phyloP scores from a whole-genome alignment of 345 rosid genomes.

The Syzygium jambos region DNA sequence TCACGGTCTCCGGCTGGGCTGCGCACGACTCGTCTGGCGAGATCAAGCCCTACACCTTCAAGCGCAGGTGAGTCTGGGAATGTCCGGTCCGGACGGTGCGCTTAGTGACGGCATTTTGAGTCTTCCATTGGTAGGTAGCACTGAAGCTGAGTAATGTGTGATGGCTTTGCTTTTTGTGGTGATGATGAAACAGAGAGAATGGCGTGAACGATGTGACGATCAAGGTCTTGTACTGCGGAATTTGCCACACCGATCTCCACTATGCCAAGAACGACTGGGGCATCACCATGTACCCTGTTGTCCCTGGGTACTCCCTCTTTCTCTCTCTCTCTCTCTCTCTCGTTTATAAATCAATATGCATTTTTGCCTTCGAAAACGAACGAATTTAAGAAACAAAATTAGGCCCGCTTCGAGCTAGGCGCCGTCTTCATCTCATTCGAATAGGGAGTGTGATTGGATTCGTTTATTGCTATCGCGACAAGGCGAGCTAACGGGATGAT shows the following conservation, averaged over 20 bases:
- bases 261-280: conserved; percentile 68
- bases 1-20: conserved; percentile 48
- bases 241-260: conserved; percentile 81
- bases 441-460: not conserved
- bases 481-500: not conserved
- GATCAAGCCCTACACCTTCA: conserved; percentile 34
- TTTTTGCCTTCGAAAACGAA: not conserved
- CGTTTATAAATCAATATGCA: not conserved
- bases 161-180: not conserved
- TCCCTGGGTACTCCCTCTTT: conserved; percentile 53
- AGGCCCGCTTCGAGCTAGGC: not conserved
- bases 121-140: not conserved
- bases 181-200: conserved; percentile 36
- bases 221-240: conserved; percentile 63
- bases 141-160: not conserved
- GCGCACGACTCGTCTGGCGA: conserved; percentile 44
- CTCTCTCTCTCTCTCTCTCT: not conserved
- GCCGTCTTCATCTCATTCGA: not conserved
- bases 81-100: not conserved
- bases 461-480: not conserved
- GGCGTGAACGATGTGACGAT: conserved; percentile 68
- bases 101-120: not conserved
- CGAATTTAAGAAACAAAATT: not conserved
- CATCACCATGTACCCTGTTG: conserved; percentile 64
- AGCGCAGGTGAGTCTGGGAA: conserved; percentile 27